Percentiles rank a stretch among this genome's conserved stretches.
Conservation (phyloP, 768 basidiomycete genomes). For the Suillus americanus region DNA sequence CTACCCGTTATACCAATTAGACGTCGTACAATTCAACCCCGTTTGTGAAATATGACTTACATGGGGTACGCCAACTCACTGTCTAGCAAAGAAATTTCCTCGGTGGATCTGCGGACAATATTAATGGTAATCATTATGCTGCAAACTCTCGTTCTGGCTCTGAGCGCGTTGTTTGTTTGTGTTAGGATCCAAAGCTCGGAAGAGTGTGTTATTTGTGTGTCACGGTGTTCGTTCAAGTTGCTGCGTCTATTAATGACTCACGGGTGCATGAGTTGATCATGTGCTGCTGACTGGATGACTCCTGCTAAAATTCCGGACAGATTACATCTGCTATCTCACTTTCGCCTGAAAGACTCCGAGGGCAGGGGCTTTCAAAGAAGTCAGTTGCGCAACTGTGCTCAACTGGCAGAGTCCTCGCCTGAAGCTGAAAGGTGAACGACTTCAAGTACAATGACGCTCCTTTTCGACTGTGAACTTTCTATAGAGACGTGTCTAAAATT, state of each 20-base stretch:
- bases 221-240: too few relatives aligned
- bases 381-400: constrained; percentile 62
- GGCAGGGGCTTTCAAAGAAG: constrained; percentile 52
- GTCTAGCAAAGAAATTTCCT: background rate
- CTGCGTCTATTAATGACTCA: too few relatives aligned
- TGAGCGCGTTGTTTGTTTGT: background rate
- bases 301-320: constrained; percentile 9
- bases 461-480: constrained; percentile 66
- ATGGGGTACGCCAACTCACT: background rate
- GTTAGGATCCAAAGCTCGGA: background rate
- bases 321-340: constrained; percentile 19
- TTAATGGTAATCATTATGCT: background rate
- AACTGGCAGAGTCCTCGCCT: constrained; percentile 43
- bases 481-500: constrained; percentile 20
- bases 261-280: background rate
- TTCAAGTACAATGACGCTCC: constrained; percentile 90
- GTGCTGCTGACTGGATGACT: background rate
- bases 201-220: background rate
- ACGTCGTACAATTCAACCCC: background rate
- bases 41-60: background rate
- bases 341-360: constrained; percentile 46
- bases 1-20: background rate
- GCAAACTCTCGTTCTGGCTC: background rate
- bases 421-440: constrained; percentile 98
- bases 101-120: background rate